Percentiles rank a stretch among this genome's conserved stretches.
phyloP scores from a whole-genome alignment of 768 basidiomycete species.

The Naganishia kalamii region DNA sequence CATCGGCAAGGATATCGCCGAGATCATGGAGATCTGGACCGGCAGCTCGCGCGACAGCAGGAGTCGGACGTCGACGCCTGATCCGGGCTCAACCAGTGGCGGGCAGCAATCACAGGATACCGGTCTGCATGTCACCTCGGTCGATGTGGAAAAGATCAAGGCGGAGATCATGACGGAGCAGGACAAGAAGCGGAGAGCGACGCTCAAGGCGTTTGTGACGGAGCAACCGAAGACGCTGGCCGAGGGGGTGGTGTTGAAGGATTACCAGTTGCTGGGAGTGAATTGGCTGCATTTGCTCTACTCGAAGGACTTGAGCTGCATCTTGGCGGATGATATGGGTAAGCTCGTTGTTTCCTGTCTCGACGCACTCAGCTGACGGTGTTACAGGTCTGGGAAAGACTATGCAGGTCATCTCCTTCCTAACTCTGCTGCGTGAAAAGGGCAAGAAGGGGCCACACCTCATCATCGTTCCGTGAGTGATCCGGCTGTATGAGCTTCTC shows the following conservation, averaged over 20 bases:
- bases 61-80: slow-evolving; percentile 22
- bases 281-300: slow-evolving; percentile 94
- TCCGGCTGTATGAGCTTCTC: background rate
- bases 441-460: slow-evolving; percentile 80
- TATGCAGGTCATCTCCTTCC: slow-evolving; percentile 95
- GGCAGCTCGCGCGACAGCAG: slow-evolving; percentile 33
- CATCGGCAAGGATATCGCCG: slow-evolving; percentile 67
- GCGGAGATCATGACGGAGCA: slow-evolving; percentile 40
- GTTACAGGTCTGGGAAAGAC: slow-evolving; percentile 91
- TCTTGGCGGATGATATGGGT: slow-evolving; percentile 99
- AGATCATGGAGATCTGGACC: slow-evolving; percentile 74
- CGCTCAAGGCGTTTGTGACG: slow-evolving; percentile 58
- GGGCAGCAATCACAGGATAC: slow-evolving; percentile 20
- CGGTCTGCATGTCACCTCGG: slow-evolving; percentile 43
- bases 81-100: background rate
- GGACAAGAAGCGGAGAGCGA: slow-evolving; percentile 37
- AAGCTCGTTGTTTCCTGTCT: slow-evolving; percentile 15
- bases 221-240: slow-evolving; percentile 66
- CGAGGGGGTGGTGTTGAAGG: slow-evolving; percentile 72
- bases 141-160: slow-evolving; percentile 39
- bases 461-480: slow-evolving; percentile 83
- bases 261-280: slow-evolving; percentile 93
- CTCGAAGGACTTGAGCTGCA: slow-evolving; percentile 73
- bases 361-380: slow-evolving; percentile 4
- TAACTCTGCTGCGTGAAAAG: slow-evolving; percentile 76